Conservation (phyloP, 331 rosid species). For the Arachis monticola region DNA sequence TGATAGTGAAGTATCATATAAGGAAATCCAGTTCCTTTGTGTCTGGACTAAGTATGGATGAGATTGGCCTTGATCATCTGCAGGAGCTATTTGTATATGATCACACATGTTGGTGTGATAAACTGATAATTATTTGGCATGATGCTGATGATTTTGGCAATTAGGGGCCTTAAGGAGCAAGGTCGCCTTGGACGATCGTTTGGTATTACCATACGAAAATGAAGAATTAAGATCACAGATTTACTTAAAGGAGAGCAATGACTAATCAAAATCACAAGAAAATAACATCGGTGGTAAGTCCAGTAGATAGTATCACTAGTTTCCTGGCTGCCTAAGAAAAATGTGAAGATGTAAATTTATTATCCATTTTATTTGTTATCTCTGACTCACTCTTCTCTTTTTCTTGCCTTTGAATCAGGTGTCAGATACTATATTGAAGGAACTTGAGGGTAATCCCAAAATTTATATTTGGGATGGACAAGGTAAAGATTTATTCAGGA, state of each 20-base stretch:
- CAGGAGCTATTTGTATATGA: no score
- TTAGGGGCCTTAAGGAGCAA: slow-evolving; percentile 92
- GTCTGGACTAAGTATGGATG: no score
- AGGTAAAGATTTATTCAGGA: slow-evolving; percentile 56
- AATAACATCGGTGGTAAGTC: slow-evolving; percentile 49
- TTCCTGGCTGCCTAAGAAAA: slow-evolving; percentile 33
- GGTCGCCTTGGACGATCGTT: slow-evolving; percentile 96
- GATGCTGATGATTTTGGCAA: slow-evolving; percentile 63
- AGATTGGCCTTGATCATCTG: no score
- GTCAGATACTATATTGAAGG: slow-evolving; percentile 60
- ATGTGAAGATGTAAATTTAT: slow-evolving; percentile 33
- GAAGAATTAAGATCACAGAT: slow-evolving; percentile 51
- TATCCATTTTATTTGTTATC: background rate
- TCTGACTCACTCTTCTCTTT: slow-evolving; percentile 4
- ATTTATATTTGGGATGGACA: slow-evolving; percentile 84
- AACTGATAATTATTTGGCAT: background rate
- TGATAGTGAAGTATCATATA: no score
- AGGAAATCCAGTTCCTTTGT: no score
- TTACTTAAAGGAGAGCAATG: slow-evolving; percentile 47
- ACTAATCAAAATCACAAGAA: slow-evolving; percentile 51
- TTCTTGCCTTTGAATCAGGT: slow-evolving; percentile 56
- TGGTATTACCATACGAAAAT: slow-evolving; percentile 77
- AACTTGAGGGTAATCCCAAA: slow-evolving; percentile 80
- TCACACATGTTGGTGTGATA: no score
- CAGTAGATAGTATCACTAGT: slow-evolving; percentile 39